Evolutionary conservation across 768 basidiomycete species (phyloP).

Genomic region (Lactarius deliciosus): DNA sequence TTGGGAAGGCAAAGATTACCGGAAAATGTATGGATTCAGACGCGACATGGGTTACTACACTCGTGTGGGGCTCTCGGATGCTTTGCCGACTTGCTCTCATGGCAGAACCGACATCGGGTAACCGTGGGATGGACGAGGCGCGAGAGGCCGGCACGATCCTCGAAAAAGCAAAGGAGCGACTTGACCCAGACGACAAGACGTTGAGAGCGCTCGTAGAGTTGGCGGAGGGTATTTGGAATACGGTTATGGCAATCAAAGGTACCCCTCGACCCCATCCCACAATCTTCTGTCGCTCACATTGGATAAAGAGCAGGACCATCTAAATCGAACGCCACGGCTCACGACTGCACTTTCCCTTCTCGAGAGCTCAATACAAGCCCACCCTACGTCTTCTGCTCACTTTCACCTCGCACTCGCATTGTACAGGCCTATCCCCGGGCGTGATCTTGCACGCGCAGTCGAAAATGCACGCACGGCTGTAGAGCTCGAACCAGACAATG

Average conservation of each 20-base stretch:
- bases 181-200: constrained; percentile 49
- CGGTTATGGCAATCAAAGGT: constrained; percentile 72
- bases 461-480: constrained; percentile 68
- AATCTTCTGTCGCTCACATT: not conserved
- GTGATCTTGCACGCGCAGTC: constrained; percentile 68
- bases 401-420: constrained; percentile 83
- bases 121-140: constrained; percentile 51
- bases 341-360: constrained; percentile 54
- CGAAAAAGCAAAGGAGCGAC: constrained; percentile 56
- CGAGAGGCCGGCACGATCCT: constrained; percentile 61
- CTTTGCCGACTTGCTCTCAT: constrained; percentile 54
- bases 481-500: constrained; percentile 58
- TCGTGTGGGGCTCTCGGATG: constrained; percentile 77
- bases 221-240: constrained; percentile 73
- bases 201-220: constrained; percentile 60
- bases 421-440: constrained; percentile 59
- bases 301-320: constrained; percentile 62
- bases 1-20: constrained; percentile 78
- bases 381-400: constrained; percentile 56
- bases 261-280: constrained; percentile 22
- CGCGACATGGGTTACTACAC: constrained; percentile 69
- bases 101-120: constrained; percentile 21
- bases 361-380: constrained; percentile 45
- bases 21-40: constrained; percentile 61
- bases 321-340: constrained; percentile 59